Base-by-base conservation (phyloP, 495 filamentous ascomycete species). In the Monascus purpureus region DNA sequence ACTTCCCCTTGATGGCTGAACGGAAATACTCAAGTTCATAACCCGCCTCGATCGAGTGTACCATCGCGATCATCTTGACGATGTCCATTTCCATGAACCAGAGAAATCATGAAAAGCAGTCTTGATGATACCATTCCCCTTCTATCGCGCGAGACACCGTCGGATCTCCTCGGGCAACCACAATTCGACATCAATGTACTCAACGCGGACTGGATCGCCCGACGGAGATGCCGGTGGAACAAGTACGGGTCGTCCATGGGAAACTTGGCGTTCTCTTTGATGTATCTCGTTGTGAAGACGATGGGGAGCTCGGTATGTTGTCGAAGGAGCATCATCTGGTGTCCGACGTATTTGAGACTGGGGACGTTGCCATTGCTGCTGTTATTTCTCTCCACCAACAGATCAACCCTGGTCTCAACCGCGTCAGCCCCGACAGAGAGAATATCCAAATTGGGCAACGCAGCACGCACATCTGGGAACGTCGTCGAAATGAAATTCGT, bases 1-100 rank as follows among this genome's bases (percentile, higher is more conserved):
- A 75, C 37, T 72, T 66, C 15, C 62, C 49, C 41, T 72, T 75
- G 45, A 87, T 73, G 28, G 72, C 80, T 0, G 80, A 82, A 7
- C 82, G 74, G 59, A 90, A 90, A 52, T 83, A 85, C 53, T 90
- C 82, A 6, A 90, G 64, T 55, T 86, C 80, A 45, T 85, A 87
- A 51, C 87, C 87, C 36, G 82, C 82, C 41, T 83, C 77, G 48
- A 77, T 73, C 12, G 76, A 73, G 39, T 68, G 72, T 39, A 81
- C 78, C 51, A 85, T 75, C 12, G 79, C 74, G 43, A 87, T 86
- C 80, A 90, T 87, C 57, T 87, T 90, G 27, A 87, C 74, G 23
- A 86, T 81, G 49, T 72, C 82, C 82, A 90, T 45, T 77, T 82
- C 69, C 83, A 85, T 2, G 57, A 73, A 1, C 81, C 81, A 0